Evolutionary conservation across 169 alveolate species (phyloP).

Genomic region (Theileria equi): DNA sequence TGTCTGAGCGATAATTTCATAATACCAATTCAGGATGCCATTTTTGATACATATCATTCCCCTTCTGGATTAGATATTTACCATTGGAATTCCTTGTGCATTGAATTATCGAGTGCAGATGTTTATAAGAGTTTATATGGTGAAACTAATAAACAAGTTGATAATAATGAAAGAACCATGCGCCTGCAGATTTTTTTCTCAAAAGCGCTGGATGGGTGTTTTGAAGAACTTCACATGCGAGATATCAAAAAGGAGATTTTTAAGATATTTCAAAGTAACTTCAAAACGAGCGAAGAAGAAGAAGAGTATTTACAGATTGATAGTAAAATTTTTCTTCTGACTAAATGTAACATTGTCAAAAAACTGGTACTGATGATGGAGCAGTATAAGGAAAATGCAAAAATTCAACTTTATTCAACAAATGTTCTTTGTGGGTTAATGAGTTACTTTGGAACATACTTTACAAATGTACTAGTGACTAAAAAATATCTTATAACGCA

Average conservation of each 20-base stretch:
- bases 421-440: conserved; percentile 40
- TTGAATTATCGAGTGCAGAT: conserved; percentile 6
- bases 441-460: conserved; percentile 13
- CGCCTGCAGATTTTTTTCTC: conserved; percentile 2
- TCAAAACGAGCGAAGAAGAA: not conserved
- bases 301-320: conserved; percentile 13
- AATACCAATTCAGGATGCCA: conserved; percentile 37
- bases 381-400: not conserved
- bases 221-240: not conserved
- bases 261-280: not conserved
- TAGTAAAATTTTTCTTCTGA: conserved; percentile 5
- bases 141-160: not conserved
- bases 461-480: conserved; percentile 23
- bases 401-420: conserved; percentile 11
- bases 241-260: conserved; percentile 12
- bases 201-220: conserved; percentile 2
- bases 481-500: not conserved
- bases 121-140: not conserved
- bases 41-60: conserved; percentile 20
- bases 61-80: conserved; percentile 23
- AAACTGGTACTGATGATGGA: conserved; percentile 14
- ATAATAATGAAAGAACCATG: not conserved
- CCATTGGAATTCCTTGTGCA: conserved; percentile 31
- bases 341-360: conserved; percentile 6
- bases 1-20: not conserved